These are phyloP conservation scores for Polyporus tsugae DNA, from an alignment of 1,284 basidiomycete genomes.

Conservation along the genomic window DNA sequence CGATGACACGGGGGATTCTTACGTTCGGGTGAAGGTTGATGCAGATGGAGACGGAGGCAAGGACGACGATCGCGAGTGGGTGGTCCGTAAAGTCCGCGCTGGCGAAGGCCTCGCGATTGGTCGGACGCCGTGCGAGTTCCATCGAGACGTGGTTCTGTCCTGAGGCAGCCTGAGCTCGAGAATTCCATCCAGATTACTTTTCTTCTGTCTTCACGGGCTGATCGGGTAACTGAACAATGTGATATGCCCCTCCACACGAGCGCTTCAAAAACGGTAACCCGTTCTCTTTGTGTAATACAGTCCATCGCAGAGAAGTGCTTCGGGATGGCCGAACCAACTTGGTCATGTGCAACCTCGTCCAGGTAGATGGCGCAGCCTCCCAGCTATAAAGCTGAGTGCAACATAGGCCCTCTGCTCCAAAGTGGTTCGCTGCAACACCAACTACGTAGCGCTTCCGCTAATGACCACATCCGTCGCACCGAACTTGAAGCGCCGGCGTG, in stretches of 20 bases:
- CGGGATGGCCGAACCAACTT: not conserved
- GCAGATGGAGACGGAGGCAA: conserved; percentile 8
- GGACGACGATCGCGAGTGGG: conserved; percentile 36
- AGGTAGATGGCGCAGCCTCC: not conserved
- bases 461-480: not conserved
- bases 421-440: not conserved
- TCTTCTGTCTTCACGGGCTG: not conserved
- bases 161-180: conserved; percentile 9
- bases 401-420: not conserved
- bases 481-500: not conserved
- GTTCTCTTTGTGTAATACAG: not conserved
- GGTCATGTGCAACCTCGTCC: not conserved
- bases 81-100: conserved; percentile 54
- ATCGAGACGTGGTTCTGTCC: conserved; percentile 41
- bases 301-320: not conserved
- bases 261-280: not conserved
- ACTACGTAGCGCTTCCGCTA: not conserved
- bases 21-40: conserved; percentile 50
- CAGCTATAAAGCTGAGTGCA: not conserved
- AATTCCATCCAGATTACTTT: conserved; percentile 4
- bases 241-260: not conserved
- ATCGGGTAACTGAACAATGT: not conserved
- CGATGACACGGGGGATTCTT: conserved; percentile 65
- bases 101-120: conserved; percentile 80
- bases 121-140: conserved; percentile 73